phyloP scores from a whole-genome alignment of 306 rosid genomes.

The Cicer chorassanicum region DNA sequence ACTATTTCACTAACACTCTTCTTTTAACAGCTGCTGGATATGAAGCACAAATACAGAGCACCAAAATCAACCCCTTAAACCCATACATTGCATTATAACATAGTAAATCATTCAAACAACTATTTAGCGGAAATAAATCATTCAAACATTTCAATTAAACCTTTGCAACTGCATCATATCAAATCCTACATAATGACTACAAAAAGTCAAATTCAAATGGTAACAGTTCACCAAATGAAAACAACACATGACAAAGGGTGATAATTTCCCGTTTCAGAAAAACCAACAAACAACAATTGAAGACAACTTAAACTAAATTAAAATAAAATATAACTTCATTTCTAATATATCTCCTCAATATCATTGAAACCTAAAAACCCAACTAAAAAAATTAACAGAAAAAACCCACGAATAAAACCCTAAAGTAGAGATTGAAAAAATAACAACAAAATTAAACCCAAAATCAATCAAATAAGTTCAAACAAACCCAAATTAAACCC shows the following conservation, averaged over 20 bases:
- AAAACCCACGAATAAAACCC: constrained; percentile 57
- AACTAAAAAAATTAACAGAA: constrained; percentile 25
- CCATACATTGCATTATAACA: constrained; percentile 33
- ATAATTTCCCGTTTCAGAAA: no score
- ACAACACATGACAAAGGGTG: neutral
- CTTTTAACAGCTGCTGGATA: neutral
- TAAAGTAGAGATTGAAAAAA: constrained; percentile 36
- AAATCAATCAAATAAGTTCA: constrained; percentile 44
- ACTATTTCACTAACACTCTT: constrained; percentile 50
- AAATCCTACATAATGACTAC: neutral
- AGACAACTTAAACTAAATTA: neutral
- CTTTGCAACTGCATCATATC: neutral
- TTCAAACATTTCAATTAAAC: constrained; percentile 11
- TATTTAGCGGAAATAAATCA: neutral
- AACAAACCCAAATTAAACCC: constrained; percentile 1
- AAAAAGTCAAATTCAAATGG: constrained; percentile 24
- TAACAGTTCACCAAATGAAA: constrained; percentile 23
- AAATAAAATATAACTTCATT: neutral
- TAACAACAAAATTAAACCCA: constrained; percentile 26
- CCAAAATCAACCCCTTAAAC: constrained; percentile 36
- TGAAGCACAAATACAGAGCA: constrained; percentile 39
- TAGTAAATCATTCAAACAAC: constrained; percentile 27
- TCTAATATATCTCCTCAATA: neutral
- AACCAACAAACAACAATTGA: neutral
- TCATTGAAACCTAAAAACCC: constrained; percentile 52